Percentiles rank a stretch among this genome's conserved stretches.
Conservation (phyloP, 805 yeast species). For the Sporopachydermia lactativora region DNA sequence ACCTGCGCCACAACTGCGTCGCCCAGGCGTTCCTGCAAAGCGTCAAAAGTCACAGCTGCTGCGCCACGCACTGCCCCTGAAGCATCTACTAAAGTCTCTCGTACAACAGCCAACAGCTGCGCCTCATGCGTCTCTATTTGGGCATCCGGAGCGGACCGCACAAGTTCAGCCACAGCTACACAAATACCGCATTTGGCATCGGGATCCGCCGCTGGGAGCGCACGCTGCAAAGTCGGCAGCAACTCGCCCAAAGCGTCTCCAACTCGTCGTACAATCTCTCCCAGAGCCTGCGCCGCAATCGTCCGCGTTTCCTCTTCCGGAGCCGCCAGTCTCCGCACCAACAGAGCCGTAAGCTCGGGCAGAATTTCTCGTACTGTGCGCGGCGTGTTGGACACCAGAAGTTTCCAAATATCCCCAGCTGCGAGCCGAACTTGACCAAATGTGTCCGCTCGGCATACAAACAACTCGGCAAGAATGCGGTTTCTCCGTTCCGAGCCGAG, state of each 20-base stretch:
- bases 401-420: constrained; percentile 92
- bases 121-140: constrained; percentile 51
- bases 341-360: constrained; percentile 66
- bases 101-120: constrained; percentile 57
- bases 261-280: constrained; percentile 88
- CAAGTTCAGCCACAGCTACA: constrained; percentile 77
- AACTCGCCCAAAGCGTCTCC: constrained; percentile 71
- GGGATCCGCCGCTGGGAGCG: constrained; percentile 46
- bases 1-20: constrained; percentile 78
- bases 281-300: constrained; percentile 87
- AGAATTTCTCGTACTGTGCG: constrained; percentile 84
- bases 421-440: constrained; percentile 79
- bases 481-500: constrained; percentile 86
- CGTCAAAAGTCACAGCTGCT: constrained; percentile 85
- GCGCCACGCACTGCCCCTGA: constrained; percentile 69
- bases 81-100: constrained; percentile 66
- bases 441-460: constrained; percentile 87
- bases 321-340: constrained; percentile 77
- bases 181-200: constrained; percentile 94
- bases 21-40: constrained; percentile 70
- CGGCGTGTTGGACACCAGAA: constrained; percentile 91
- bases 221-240: constrained; percentile 68
- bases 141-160: constrained; percentile 54
- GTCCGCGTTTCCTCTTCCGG: constrained; percentile 62
- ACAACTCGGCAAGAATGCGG: constrained; percentile 69